phyloP scores from a whole-genome alignment of 139 green algal genomes.

The Pseudopediastrum boryanum region DNA sequence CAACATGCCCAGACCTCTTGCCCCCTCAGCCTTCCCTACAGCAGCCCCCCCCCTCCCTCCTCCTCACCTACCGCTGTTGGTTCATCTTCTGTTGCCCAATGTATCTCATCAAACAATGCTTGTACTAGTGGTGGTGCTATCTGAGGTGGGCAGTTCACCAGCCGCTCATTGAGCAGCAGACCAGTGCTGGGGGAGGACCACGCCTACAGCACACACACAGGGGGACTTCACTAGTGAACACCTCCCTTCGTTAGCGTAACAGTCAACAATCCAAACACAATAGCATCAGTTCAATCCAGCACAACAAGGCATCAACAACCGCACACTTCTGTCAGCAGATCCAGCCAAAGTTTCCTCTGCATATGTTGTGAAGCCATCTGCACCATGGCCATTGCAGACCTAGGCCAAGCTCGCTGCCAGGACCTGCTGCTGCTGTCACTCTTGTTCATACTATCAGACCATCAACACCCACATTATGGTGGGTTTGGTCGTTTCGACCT shows the following conservation, averaged over 20 bases:
- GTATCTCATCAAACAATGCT: constrained; percentile 81
- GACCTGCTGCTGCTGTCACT: no score
- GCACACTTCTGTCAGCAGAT: not conserved
- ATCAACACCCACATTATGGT: no score
- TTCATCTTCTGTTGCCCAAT: constrained; percentile 47
- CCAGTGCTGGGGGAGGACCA: constrained; percentile 55
- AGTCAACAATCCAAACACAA: not conserved
- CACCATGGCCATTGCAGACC: no score
- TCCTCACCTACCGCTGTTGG: constrained; percentile 3
- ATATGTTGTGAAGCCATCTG: no score
- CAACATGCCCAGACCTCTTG: no score
- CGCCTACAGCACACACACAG: constrained; percentile 41
- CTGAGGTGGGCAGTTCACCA: constrained; percentile 89
- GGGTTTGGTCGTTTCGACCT: no score
- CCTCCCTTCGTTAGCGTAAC: no score
- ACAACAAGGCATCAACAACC: not conserved
- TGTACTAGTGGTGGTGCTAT: constrained; percentile 83
- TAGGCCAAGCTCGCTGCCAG: no score
- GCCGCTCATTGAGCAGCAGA: constrained; percentile 86
- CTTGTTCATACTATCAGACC: no score
- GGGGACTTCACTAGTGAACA: no score
- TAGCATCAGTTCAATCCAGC: not conserved
- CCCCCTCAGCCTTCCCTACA: not conserved
- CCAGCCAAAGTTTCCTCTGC: no score
- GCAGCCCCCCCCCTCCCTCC: not conserved